Conservation (phyloP, 805 yeast species). For the Barnettozyma wickerhamii region DNA sequence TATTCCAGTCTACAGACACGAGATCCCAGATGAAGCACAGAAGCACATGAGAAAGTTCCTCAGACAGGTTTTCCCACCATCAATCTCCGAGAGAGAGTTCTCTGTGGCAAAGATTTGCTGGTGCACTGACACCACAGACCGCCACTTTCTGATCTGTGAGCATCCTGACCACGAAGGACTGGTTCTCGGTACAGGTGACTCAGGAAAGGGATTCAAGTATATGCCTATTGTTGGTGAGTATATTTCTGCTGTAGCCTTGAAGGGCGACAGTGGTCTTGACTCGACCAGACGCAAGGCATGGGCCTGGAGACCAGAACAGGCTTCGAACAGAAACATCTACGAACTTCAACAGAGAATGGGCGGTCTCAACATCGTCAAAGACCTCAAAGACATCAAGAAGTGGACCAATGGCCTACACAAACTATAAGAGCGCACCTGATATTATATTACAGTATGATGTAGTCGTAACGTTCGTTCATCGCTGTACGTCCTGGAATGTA, state of each 20-base stretch:
- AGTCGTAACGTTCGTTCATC: too few species aligned
- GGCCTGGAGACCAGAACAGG: conserved; percentile 34
- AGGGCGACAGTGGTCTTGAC: conserved; percentile 28
- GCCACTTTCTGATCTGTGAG: conserved; percentile 28
- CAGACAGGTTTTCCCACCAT: conserved; percentile 28
- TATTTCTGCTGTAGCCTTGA: conserved; percentile 27
- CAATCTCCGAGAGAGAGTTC: conserved; percentile 28
- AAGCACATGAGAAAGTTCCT: conserved; percentile 30
- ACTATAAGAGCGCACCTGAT: too few species aligned
- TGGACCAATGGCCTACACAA: too few species aligned
- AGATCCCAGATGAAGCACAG: conserved; percentile 32
- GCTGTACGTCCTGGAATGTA: conserved; percentile 11
- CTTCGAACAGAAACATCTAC: conserved; percentile 24
- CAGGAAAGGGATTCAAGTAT: conserved; percentile 34
- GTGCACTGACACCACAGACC: conserved; percentile 35
- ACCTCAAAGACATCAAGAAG: conserved; percentile 21
- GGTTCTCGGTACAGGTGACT: conserved; percentile 33
- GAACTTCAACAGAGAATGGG: conserved; percentile 27
- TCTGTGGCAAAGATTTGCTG: conserved; percentile 30
- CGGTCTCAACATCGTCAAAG: conserved; percentile 27
- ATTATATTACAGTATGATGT: too few species aligned
- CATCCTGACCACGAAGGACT: conserved; percentile 28
- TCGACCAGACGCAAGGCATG: conserved; percentile 25
- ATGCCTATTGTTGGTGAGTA: conserved; percentile 33
- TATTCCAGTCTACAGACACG: conserved; percentile 27